A percentile compares a stretch with the other conserved stretches of the same genome.
phyloP scores from a whole-genome alignment of 306 rosid genomes.

The Vigna hirtella region DNA sequence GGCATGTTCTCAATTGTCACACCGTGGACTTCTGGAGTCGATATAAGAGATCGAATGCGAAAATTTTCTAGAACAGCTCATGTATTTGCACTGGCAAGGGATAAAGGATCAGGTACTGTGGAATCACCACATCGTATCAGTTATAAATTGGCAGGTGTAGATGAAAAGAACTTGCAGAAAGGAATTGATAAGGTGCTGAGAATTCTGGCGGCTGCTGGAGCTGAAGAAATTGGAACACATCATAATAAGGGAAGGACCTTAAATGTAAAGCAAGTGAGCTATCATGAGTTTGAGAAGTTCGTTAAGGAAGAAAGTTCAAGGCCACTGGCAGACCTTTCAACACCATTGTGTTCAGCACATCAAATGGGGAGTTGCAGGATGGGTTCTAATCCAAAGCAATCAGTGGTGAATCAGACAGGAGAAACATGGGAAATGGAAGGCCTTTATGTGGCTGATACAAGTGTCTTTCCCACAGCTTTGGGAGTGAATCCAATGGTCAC shows the following conservation, averaged over 20 bases:
- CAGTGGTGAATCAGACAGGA: conserved; percentile 71
- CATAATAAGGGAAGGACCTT: conserved; percentile 61
- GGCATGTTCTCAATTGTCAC: conserved; percentile 79
- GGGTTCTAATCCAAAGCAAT: conserved; percentile 62
- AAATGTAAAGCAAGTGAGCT: conserved; percentile 61
- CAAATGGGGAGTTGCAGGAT: conserved; percentile 92
- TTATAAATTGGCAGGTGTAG: conserved; percentile 54
- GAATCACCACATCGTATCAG: conserved; percentile 47
- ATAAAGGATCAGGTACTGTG: conserved; percentile 70
- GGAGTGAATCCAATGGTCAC: conserved; percentile 92
- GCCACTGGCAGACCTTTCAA: conserved; percentile 53
- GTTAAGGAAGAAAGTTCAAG: conserved; percentile 80
- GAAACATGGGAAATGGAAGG: conserved; percentile 89
- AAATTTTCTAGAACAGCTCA: conserved; percentile 79
- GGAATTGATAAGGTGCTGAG: conserved; percentile 75
- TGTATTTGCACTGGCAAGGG: conserved; percentile 81
- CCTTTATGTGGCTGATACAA: conserved; percentile 77
- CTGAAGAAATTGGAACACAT: conserved; percentile 90
- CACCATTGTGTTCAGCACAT: conserved; percentile 77
- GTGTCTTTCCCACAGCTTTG: conserved; percentile 87
- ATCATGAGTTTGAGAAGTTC: conserved; percentile 66
- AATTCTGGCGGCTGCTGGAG: conserved; percentile 86
- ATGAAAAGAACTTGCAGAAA: conserved; percentile 59
- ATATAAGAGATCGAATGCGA: conserved; percentile 67
- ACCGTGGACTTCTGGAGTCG: conserved; percentile 84